Percentiles rank a stretch among this genome's conserved stretches.
phyloP scores from a whole-genome alignment of 306 rosid species.

The Quercus mongolica region DNA sequence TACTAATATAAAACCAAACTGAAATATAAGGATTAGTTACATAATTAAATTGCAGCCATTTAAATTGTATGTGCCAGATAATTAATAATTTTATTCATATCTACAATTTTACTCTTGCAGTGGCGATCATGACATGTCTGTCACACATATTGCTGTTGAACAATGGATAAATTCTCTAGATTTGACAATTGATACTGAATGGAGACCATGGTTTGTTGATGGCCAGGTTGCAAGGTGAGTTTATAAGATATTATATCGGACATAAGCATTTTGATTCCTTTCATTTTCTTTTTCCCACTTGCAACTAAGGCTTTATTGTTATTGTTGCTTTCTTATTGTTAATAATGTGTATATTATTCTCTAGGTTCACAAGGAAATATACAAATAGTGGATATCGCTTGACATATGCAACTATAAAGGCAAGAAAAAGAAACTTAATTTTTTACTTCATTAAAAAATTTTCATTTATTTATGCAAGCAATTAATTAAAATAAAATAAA shows the following conservation, averaged over 20 bases:
- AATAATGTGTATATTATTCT: not conserved
- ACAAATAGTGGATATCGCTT: conserved; percentile 4
- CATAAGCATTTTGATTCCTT: no score
- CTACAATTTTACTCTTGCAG: not conserved
- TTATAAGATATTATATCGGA: not conserved
- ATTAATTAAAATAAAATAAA: not conserved
- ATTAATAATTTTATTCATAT: not conserved
- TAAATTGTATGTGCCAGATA: not conserved
- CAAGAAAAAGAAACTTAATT: not conserved
- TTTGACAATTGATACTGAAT: not conserved
- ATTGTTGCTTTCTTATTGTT: not conserved
- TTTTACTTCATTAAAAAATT: not conserved
- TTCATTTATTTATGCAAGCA: not conserved
- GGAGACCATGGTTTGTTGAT: conserved; percentile 19
- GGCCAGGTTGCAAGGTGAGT: conserved; percentile 24
- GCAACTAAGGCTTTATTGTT: no score
- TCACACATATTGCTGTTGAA: not conserved
- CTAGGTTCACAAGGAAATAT: conserved; percentile 15
- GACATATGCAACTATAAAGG: conserved; percentile 26
- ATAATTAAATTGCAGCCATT: no score
- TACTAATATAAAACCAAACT: no score
- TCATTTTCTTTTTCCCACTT: not conserved
- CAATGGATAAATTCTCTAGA: conserved; percentile 11
- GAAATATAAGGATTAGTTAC: no score
- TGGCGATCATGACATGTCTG: conserved; percentile 18